phyloP scores from a whole-genome alignment of 139 green algal genomes.

The Picochlorum costavermella region DNA sequence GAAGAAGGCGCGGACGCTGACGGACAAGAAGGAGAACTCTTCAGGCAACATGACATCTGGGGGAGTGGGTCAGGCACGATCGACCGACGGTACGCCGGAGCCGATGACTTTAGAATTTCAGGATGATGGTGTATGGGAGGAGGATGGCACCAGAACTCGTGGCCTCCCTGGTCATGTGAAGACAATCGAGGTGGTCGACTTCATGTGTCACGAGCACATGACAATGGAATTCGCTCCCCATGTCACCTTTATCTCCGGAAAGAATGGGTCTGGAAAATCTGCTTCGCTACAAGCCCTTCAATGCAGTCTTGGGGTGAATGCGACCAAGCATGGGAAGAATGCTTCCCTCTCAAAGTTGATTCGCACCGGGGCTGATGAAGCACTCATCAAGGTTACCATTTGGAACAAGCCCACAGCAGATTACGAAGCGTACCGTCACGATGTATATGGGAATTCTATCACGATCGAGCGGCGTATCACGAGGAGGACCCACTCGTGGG shows the following conservation, averaged over 20 bases:
- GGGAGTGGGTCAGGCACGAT: not conserved
- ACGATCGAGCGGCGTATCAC: slow-evolving; percentile 52
- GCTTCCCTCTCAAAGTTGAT: slow-evolving; percentile 15
- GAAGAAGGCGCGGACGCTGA: not conserved
- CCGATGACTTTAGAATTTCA: slow-evolving; percentile 1
- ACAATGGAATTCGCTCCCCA: slow-evolving; percentile 20
- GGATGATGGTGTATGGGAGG: not conserved
- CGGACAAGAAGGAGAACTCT: not conserved
- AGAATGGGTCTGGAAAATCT: slow-evolving; percentile 26
- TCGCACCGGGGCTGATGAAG: slow-evolving; percentile 18
- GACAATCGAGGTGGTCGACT: slow-evolving; percentile 20
- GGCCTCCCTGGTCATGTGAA: slow-evolving; percentile 25
- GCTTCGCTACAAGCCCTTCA: slow-evolving; percentile 43
- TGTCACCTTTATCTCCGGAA: slow-evolving; percentile 16
- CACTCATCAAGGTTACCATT: slow-evolving; percentile 44
- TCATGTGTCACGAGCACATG: slow-evolving; percentile 32
- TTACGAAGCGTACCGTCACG: slow-evolving; percentile 46
- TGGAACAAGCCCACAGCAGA: slow-evolving; percentile 51
- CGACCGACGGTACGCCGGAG: not conserved
- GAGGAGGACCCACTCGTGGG: not conserved
- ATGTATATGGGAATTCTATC: slow-evolving; percentile 45
- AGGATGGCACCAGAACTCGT: slow-evolving; percentile 12
- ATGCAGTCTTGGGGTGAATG: slow-evolving; percentile 54
- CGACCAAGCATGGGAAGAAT: slow-evolving; percentile 44
- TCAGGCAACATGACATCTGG: too few relatives aligned